A percentile compares a stretch with the other conserved stretches of the same genome.
These are phyloP conservation scores for Nitzschia palea DNA, from an alignment of 108 stramenopile genomes.

Conservation along the genomic window DNA sequence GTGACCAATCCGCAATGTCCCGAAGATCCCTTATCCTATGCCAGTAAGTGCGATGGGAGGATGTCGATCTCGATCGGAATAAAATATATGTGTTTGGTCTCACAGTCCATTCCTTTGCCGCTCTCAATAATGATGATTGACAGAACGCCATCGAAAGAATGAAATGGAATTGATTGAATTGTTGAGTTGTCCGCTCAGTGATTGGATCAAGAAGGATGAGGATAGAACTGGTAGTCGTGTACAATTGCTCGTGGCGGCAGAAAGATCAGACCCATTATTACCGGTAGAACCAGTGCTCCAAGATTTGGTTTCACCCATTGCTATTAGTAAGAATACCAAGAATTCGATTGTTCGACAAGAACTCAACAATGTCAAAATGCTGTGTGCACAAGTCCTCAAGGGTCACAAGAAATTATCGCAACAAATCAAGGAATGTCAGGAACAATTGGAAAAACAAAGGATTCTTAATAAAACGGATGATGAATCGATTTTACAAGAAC, in stretches of 20 bases:
- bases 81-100: background rate
- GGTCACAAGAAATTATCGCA: constrained; percentile 18
- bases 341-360: constrained; percentile 26
- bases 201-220: constrained; percentile 28
- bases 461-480: background rate
- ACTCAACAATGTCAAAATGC: constrained; percentile 33
- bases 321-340: background rate
- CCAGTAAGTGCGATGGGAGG: constrained; percentile 1
- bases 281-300: background rate
- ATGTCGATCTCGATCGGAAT: background rate
- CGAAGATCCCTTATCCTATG: constrained; percentile 42
- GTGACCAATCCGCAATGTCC: constrained; percentile 19
- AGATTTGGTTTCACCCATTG: background rate
- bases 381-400: constrained; percentile 29
- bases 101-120: background rate
- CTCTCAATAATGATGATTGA: background rate
- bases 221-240: no score
- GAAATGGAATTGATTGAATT: constrained; percentile 40
- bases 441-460: constrained; percentile 5
- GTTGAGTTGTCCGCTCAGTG: constrained; percentile 28
- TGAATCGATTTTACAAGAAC: background rate
- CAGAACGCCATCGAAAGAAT: constrained; percentile 9
- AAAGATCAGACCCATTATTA: background rate
- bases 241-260: no score
- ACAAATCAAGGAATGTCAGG: constrained; percentile 21